These are phyloP conservation scores for Penicillium ochrochloron DNA, from an alignment of 495 filamentous ascomycete species.

Conservation along the genomic window DNA sequence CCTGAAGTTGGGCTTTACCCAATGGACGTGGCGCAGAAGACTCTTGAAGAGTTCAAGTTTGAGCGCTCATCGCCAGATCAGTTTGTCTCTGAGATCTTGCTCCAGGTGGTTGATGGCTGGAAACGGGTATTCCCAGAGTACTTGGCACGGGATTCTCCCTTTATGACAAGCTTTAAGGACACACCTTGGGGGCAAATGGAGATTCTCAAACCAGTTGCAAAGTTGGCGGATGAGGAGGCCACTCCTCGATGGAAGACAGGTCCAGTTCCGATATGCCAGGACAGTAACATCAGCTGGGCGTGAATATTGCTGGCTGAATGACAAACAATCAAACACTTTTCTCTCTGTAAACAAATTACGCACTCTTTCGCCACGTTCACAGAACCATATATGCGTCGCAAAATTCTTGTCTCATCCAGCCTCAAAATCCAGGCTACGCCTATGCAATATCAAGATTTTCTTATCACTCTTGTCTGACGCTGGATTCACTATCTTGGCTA, in stretches of 20 bases:
- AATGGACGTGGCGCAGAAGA: slow-evolving; percentile 21
- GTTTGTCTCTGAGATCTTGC: slow-evolving; percentile 37
- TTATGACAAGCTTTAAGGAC: slow-evolving; percentile 35
- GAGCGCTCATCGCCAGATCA: slow-evolving; percentile 14
- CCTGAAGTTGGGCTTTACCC: slow-evolving; percentile 34
- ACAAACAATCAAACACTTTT: background rate
- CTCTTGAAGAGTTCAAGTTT: background rate
- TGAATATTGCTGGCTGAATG: background rate
- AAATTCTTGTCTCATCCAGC: background rate
- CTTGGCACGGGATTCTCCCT: slow-evolving; percentile 27
- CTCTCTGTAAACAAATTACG: background rate
- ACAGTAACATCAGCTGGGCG: background rate
- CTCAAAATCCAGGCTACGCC: background rate
- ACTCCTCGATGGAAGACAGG: slow-evolving; percentile 30
- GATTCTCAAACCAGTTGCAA: slow-evolving; percentile 32
- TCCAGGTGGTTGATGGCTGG: slow-evolving; percentile 37
- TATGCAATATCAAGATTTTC: background rate
- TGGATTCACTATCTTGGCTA: background rate
- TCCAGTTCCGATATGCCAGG: background rate
- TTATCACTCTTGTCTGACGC: background rate
- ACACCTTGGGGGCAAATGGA: slow-evolving; percentile 28
- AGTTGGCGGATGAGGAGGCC: slow-evolving; percentile 28
- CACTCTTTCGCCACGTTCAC: too few species aligned
- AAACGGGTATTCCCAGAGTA: slow-evolving; percentile 32
- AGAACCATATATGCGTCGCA: background rate